phyloP scores from a whole-genome alignment of 1,139 yeast genomes.

The Suhomyces bokatorum region DNA sequence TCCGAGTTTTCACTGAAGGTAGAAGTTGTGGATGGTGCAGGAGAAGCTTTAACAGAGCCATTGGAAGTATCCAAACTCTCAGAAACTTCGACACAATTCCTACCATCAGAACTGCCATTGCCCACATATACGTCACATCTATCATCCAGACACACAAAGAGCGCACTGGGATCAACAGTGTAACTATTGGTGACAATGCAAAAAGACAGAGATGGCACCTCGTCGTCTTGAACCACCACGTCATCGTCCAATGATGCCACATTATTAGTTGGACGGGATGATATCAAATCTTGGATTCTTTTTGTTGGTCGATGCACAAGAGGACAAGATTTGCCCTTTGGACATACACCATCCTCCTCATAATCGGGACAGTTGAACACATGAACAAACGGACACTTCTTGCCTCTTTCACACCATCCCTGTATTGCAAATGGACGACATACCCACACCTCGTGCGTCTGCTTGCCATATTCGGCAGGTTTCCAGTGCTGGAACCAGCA shows the following conservation, averaged over 20 bases:
- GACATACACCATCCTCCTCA: constrained; percentile 60
- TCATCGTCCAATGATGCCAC: constrained; percentile 23
- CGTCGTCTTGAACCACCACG: constrained; percentile 32
- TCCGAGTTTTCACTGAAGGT: constrained; percentile 15
- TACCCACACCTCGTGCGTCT: constrained; percentile 44
- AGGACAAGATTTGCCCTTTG: constrained; percentile 48
- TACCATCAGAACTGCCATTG: constrained; percentile 2
- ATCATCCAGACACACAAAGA: constrained; percentile 23
- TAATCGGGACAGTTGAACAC: constrained; percentile 70
- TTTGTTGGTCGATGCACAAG: constrained; percentile 47
- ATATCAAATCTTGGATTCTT: constrained; percentile 31
- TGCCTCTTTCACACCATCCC: constrained; percentile 70
- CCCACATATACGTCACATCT: constrained; percentile 34
- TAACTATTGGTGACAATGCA: constrained; percentile 31
- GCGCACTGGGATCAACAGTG: constrained; percentile 32
- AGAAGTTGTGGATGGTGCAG: constrained; percentile 1
- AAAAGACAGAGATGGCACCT: constrained; percentile 10
- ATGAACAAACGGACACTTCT: constrained; percentile 58
- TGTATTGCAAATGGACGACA: constrained; percentile 69
- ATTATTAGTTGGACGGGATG: constrained; percentile 21
- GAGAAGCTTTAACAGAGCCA: background rate
- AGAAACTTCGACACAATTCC: background rate
- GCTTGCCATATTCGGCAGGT: constrained; percentile 39
- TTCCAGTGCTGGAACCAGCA: constrained; percentile 55
- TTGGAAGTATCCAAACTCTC: background rate